Percentiles rank a stretch among this genome's conserved stretches.
phyloP scores from a whole-genome alignment of 352 stramenopile species.

The Thraustotheca clavata region DNA sequence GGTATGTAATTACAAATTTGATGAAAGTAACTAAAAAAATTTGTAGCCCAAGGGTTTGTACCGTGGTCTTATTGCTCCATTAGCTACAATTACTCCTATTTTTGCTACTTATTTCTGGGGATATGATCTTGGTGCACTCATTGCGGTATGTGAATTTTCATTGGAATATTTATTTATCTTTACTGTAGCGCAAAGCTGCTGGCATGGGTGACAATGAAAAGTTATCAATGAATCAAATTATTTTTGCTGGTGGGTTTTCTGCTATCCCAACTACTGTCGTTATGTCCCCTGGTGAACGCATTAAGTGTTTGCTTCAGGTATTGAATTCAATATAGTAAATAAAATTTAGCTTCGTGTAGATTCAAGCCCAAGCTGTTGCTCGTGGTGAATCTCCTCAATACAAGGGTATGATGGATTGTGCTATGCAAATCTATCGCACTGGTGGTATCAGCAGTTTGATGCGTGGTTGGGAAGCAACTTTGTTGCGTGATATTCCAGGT shows the following conservation, averaged over 20 bases:
- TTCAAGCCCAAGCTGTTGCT: slow-evolving; percentile 83
- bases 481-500: slow-evolving; percentile 92
- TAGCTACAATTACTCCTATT: slow-evolving; percentile 93
- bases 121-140: slow-evolving; percentile 93
- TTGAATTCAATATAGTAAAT: not conserved
- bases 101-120: slow-evolving; percentile 97
- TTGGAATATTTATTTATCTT: slow-evolving; percentile 1
- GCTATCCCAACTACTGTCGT: slow-evolving; percentile 81
- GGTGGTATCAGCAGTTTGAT: slow-evolving; percentile 91
- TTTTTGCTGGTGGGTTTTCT: slow-evolving; percentile 88
- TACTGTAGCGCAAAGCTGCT: slow-evolving; percentile 44
- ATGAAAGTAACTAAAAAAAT: slow-evolving; percentile 4
- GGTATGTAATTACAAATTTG: slow-evolving; percentile 31
- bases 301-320: slow-evolving; percentile 92
- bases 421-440: slow-evolving; percentile 86
- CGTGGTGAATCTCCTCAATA: slow-evolving; percentile 83
- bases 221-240: slow-evolving; percentile 75
- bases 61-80: slow-evolving; percentile 91
- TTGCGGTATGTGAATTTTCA: slow-evolving; percentile 53
- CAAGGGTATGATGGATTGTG: slow-evolving; percentile 93
- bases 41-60: slow-evolving; percentile 80
- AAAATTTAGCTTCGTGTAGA: slow-evolving; percentile 60
- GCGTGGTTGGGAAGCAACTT: slow-evolving; percentile 90
- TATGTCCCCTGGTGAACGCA: slow-evolving; percentile 94
- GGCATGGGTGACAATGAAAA: slow-evolving; percentile 49